phyloP scores from a whole-genome alignment of 768 basidiomycete genomes.

The Trametes cubensis region DNA sequence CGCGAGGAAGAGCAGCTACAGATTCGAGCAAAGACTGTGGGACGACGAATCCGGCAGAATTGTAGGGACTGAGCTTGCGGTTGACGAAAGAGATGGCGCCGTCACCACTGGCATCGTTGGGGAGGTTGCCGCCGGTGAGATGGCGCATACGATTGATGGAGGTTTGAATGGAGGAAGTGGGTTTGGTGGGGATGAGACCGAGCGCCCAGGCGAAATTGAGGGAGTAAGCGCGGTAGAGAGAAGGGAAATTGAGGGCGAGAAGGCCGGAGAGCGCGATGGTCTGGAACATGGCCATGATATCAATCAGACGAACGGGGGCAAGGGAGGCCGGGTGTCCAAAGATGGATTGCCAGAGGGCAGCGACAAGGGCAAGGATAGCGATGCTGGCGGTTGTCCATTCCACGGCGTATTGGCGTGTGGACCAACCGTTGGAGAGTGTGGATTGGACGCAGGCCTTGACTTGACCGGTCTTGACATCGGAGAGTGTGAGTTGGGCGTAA shows the following conservation, averaged over 20 bases:
- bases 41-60: constrained; percentile 33
- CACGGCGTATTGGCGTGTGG: constrained; percentile 72
- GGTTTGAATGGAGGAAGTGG: constrained; percentile 62
- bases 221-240: constrained; percentile 76
- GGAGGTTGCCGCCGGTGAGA: constrained; percentile 76
- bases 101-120: constrained; percentile 51
- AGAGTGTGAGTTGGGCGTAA: constrained; percentile 77
- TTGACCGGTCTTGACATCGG: constrained; percentile 65
- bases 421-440: constrained; percentile 90
- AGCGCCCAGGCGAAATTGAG: constrained; percentile 91
- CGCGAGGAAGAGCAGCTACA: constrained; percentile 24
- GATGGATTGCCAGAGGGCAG: constrained; percentile 58
- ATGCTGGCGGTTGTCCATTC: constrained; percentile 77
- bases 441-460: constrained; percentile 90
- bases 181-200: constrained; percentile 64
- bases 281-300: constrained; percentile 83
- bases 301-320: constrained; percentile 76
- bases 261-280: constrained; percentile 78
- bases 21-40: constrained; percentile 16
- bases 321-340: constrained; percentile 59
- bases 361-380: constrained; percentile 58
- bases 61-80: constrained; percentile 80
- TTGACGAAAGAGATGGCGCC: constrained; percentile 78
- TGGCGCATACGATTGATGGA: constrained; percentile 84
- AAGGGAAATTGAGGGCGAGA: constrained; percentile 85